These are phyloP conservation scores for Nakaseomyces kungkrabaensis DNA, from an alignment of 1,139 yeast species.

Conservation along the genomic window DNA sequence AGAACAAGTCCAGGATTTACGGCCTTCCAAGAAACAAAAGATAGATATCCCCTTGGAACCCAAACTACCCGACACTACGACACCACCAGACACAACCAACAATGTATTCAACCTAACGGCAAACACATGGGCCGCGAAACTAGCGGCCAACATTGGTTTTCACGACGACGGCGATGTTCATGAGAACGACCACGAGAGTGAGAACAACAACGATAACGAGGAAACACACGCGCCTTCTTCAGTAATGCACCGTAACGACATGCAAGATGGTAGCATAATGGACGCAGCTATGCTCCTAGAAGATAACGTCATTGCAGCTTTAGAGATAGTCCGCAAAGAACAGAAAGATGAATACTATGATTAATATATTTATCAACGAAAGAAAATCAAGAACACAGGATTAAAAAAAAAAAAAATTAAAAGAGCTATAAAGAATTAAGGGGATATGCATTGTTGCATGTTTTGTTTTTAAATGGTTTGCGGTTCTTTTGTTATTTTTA, in stretches of 20 bases:
- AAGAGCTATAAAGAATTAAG: neutral
- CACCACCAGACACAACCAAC: constrained; percentile 6
- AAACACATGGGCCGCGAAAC: constrained; percentile 6
- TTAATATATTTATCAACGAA: neutral
- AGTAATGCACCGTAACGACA: constrained; percentile 2
- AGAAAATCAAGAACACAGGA: neutral
- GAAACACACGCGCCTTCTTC: neutral
- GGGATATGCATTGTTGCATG: too few relatives aligned
- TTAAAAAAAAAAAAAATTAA: neutral
- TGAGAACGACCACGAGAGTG: neutral
- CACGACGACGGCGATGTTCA: constrained; percentile 11
- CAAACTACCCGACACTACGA: constrained; percentile 5
- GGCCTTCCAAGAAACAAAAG: constrained; percentile 1
- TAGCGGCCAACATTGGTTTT: constrained; percentile 22
- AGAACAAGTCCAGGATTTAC: neutral
- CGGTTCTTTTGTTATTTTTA: neutral
- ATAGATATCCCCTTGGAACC: neutral
- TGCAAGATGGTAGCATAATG: constrained; percentile 14
- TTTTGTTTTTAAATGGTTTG: neutral
- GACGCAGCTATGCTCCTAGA: constrained; percentile 31
- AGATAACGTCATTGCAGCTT: constrained; percentile 55
- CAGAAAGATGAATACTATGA: constrained; percentile 7
- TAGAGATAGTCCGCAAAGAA: constrained; percentile 47
- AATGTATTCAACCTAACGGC: neutral
- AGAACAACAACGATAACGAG: neutral